phyloP scores from a whole-genome alignment of 2,329 filamentous ascomycete genomes.

The Lasiodiplodia gonubiensis region DNA sequence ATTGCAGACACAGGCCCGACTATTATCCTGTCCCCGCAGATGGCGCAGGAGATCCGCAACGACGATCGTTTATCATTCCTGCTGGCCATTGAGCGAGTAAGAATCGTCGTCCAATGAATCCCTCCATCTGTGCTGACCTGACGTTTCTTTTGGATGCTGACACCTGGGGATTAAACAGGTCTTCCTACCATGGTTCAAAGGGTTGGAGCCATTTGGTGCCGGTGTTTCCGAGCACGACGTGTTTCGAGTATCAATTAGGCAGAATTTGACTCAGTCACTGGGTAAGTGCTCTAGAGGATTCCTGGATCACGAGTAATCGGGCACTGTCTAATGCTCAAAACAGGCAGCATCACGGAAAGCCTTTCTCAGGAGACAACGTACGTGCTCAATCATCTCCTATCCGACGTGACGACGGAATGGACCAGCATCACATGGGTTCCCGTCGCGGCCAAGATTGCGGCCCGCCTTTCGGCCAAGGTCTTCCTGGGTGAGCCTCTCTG shows the following conservation, averaged over 20 bases:
- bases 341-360: constrained; percentile 11
- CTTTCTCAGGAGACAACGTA: constrained; percentile 2
- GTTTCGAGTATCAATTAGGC: neutral
- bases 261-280: constrained; percentile 6
- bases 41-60: constrained; percentile 23
- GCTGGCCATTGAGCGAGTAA: constrained; percentile 10
- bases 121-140: neutral
- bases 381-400: constrained; percentile 9
- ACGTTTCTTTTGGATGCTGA: neutral
- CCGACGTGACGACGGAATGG: constrained; percentile 10
- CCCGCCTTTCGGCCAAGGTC: constrained; percentile 38
- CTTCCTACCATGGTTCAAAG: constrained; percentile 1
- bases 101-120: neutral
- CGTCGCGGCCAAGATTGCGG: constrained; percentile 48
- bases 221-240: neutral
- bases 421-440: constrained; percentile 37
- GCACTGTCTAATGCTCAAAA: neutral
- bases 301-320: neutral
- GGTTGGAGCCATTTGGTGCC: constrained; percentile 1
- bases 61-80: constrained; percentile 3
- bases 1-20: neutral
- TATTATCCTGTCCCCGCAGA: neutral
- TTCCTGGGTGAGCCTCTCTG: constrained; percentile 48
- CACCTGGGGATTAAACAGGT: neutral
- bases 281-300: neutral